Conservation (phyloP, 2,329 filamentous ascomycete species). For the Beauveria australis region DNA sequence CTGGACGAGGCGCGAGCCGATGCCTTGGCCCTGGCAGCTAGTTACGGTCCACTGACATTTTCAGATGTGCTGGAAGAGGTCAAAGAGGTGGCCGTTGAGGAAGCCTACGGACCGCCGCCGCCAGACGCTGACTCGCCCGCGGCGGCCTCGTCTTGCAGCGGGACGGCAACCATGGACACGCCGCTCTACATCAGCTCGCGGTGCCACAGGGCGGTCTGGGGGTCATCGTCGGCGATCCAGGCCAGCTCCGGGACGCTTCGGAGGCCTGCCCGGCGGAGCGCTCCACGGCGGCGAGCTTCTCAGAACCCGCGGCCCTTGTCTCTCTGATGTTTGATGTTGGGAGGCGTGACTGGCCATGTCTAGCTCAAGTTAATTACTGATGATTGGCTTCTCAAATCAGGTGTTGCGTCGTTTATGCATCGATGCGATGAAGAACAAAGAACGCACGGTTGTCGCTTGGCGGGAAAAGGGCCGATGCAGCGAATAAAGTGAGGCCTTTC, state of each 20-base stretch:
- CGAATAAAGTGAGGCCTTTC: neutral
- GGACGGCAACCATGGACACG: conserved; percentile 11
- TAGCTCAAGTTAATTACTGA: neutral
- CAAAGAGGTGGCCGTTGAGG: conserved; percentile 9
- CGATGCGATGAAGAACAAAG: neutral
- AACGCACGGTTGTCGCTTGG: conserved; percentile 8
- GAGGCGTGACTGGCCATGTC: neutral
- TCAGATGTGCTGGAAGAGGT: conserved; percentile 12
- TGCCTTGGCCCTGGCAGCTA: conserved; percentile 7
- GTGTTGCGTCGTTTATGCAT: neutral
- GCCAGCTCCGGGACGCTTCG: conserved; percentile 9
- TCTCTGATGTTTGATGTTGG: conserved; percentile 7
- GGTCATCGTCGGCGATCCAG: conserved; percentile 12
- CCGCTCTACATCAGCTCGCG: conserved; percentile 8
- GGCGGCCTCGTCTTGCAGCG: neutral
- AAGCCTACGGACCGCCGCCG: conserved; percentile 9
- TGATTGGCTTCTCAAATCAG: neutral
- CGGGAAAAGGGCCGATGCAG: conserved; percentile 6
- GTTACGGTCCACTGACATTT: conserved; percentile 11
- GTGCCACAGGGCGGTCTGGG: conserved; percentile 10
- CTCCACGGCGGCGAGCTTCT: conserved; percentile 10
- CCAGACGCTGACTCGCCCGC: neutral
- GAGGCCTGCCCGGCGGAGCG: conserved; percentile 12
- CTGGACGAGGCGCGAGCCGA: conserved; percentile 9
- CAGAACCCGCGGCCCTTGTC: conserved; percentile 4